Percentiles rank a stretch among this genome's conserved stretches.
Evolutionary conservation across 2,329 filamentous ascomycete species (phyloP).

Genomic region (Anthostomella pinea): DNA sequence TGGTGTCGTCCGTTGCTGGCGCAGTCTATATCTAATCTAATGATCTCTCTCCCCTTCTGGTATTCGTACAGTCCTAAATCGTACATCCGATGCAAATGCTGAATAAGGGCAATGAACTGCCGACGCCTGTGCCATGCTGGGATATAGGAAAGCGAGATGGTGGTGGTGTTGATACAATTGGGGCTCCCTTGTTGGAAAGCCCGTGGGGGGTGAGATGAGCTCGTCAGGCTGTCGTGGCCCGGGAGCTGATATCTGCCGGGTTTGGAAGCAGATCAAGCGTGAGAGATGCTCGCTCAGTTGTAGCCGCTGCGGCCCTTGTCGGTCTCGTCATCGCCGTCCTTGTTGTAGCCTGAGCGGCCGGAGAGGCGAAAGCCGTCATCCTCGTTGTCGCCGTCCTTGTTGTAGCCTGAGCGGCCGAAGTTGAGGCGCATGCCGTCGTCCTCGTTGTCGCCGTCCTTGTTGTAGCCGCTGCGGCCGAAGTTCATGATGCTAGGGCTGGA

Average conservation of each 20-base stretch:
- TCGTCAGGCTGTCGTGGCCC: too few relatives aligned
- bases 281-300: too few relatives aligned
- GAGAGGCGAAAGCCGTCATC: slow-evolving; percentile 22
- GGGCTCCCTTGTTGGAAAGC: slow-evolving; percentile 3
- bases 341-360: slow-evolving; percentile 30
- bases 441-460: slow-evolving; percentile 40
- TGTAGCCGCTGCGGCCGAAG: slow-evolving; percentile 48
- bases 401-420: slow-evolving; percentile 33
- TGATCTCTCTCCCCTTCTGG: slow-evolving; percentile 14
- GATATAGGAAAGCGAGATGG: slow-evolving; percentile 18
- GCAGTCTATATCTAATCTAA: slow-evolving; percentile 18
- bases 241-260: too few relatives aligned
- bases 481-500: slow-evolving; percentile 30
- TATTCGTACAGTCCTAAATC: slow-evolving; percentile 21
- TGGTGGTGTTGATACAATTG: slow-evolving; percentile 18
- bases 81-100: slow-evolving; percentile 25
- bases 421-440: slow-evolving; percentile 35
- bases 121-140: slow-evolving; percentile 19
- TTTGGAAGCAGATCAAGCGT: too few relatives aligned
- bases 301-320: slow-evolving; percentile 17
- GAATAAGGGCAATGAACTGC: slow-evolving; percentile 12
- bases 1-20: slow-evolving; percentile 19
- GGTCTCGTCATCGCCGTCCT: slow-evolving; percentile 21
- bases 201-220: slow-evolving; percentile 4
- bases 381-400: slow-evolving; percentile 31